phyloP scores from a whole-genome alignment of 139 green algal species.

The Trebouxia sp. region DNA sequence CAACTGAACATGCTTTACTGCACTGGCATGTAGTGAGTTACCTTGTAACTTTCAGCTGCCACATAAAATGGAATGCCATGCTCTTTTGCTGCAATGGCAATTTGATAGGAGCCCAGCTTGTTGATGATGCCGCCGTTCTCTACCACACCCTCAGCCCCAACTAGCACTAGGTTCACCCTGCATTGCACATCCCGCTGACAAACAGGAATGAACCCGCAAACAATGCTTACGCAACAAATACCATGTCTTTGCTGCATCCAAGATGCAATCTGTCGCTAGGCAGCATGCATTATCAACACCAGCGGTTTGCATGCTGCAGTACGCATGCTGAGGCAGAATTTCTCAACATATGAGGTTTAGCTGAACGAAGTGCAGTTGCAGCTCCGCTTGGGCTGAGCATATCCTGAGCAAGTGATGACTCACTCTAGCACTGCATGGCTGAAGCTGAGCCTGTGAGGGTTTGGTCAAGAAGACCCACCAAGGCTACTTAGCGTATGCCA shows the following conservation, averaged over 20 bases:
- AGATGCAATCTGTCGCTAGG: no score
- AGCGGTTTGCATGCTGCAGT: no score
- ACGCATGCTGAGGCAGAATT: not conserved
- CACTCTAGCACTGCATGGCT: no score
- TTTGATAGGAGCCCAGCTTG: constrained; percentile 82
- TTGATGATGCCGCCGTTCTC: constrained; percentile 97
- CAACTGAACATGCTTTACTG: not conserved
- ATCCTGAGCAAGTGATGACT: no score
- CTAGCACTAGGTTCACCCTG: constrained; percentile 87
- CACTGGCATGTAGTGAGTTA: not conserved
- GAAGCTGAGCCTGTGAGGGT: no score
- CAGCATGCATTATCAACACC: not conserved
- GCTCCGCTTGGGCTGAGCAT: no score
- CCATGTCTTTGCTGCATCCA: no score
- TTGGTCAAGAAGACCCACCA: no score
- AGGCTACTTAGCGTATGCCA: no score
- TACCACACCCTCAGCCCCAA: constrained; percentile 94
- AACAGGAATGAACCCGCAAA: not conserved
- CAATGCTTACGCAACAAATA: not conserved
- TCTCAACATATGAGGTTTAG: no score
- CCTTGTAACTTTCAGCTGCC: constrained; percentile 93
- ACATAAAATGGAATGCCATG: constrained; percentile 92
- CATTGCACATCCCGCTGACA: not conserved
- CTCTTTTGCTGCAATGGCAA: constrained; percentile 72
- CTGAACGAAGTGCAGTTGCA: no score